These are phyloP conservation scores for Hymenochaete sp. DNA, from an alignment of 1,284 basidiomycete species.

Conservation along the genomic window DNA sequence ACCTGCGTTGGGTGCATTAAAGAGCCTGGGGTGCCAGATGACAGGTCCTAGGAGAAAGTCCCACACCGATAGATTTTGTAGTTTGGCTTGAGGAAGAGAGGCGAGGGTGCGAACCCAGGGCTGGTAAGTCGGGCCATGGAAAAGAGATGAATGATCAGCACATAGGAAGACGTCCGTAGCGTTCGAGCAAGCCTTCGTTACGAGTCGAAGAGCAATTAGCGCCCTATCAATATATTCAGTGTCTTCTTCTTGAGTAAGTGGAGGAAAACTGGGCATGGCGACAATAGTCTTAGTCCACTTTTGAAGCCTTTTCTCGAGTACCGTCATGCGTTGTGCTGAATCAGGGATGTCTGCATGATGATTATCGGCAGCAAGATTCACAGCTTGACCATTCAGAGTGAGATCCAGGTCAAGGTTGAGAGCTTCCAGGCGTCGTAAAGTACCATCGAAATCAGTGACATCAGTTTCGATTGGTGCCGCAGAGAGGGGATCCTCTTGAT, in stretches of 20 bases:
- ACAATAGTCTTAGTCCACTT: slow-evolving; percentile 2
- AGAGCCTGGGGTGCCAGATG: slow-evolving; percentile 1
- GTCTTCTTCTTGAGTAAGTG: background rate
- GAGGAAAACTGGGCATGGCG: background rate
- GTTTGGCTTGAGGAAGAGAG: background rate
- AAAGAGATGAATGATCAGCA: slow-evolving; percentile 4
- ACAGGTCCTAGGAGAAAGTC: slow-evolving; percentile 10
- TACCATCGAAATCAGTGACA: too few species aligned
- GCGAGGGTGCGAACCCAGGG: slow-evolving; percentile 5
- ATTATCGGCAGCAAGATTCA: background rate
- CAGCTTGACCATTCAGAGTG: too few species aligned
- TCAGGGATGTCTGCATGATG: background rate
- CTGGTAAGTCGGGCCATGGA: slow-evolving; percentile 9
- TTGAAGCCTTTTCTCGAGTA: background rate
- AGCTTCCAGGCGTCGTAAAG: too few species aligned
- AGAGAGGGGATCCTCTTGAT: too few species aligned
- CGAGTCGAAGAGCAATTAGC: background rate
- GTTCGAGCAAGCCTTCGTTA: background rate
- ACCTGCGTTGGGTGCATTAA: background rate
- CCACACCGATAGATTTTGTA: slow-evolving; percentile 4
- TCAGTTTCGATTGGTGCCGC: too few species aligned
- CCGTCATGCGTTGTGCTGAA: background rate
- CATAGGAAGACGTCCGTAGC: slow-evolving; percentile 1
- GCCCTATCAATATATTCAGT: background rate
- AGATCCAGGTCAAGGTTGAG: too few species aligned